A percentile compares a stretch with the other conserved stretches of the same genome.
phyloP scores from a whole-genome alignment of 139 green algal genomes.

The Coelastrella sp. region DNA sequence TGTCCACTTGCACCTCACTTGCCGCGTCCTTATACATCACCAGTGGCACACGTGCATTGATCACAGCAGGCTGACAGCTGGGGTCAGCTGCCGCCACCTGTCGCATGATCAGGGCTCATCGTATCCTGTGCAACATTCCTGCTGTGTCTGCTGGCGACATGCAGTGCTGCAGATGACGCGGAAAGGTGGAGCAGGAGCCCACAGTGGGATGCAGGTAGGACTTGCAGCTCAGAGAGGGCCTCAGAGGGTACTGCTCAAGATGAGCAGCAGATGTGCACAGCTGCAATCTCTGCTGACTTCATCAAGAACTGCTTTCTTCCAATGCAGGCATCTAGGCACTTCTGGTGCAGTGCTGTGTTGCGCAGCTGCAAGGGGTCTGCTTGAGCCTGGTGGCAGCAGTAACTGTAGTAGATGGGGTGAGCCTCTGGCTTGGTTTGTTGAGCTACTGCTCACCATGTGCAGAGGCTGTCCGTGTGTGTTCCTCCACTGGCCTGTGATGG shows the following conservation, averaged over 20 bases:
- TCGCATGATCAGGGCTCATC: neutral
- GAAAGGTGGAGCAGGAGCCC: neutral
- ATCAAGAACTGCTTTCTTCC: too few species aligned
- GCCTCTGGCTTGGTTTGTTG: too few species aligned
- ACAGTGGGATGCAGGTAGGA: too few species aligned
- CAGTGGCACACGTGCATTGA: constrained; percentile 34
- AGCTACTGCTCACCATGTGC: constrained; percentile 37
- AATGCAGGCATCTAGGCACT: too few species aligned
- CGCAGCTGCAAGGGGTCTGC: too few species aligned
- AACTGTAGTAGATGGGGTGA: too few species aligned
- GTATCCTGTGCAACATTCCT: constrained; percentile 29
- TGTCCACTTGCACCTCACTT: constrained; percentile 37
- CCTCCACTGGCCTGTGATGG: constrained; percentile 23
- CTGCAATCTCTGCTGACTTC: too few species aligned
- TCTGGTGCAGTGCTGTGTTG: too few species aligned
- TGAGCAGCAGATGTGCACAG: too few species aligned
- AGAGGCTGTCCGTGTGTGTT: constrained; percentile 26
- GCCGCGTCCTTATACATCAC: constrained; percentile 1
- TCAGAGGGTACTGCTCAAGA: too few species aligned
- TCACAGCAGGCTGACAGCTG: neutral
- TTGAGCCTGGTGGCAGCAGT: too few species aligned
- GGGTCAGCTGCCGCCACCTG: constrained; percentile 16
- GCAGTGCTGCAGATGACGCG: neutral
- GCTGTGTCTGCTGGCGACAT: neutral
- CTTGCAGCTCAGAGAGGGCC: too few species aligned